These are phyloP conservation scores for Hypoxylon fragiforme DNA, from an alignment of 495 filamentous ascomycete species.

Conservation along the genomic window DNA sequence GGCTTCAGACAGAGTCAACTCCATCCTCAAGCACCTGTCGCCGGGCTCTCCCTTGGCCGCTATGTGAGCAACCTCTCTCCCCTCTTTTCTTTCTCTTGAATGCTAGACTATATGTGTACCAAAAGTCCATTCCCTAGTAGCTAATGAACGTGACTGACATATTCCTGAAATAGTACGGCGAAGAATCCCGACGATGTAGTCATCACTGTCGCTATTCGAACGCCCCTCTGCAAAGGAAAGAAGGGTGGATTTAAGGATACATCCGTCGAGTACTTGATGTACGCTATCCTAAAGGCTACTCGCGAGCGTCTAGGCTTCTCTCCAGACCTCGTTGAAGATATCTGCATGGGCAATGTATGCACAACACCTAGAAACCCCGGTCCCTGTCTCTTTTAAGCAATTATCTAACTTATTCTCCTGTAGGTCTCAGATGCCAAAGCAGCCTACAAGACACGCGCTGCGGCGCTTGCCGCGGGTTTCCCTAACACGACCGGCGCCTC, in stretches of 20 bases:
- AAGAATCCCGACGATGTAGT: constrained; percentile 97
- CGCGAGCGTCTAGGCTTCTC: constrained; percentile 74
- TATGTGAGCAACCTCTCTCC: constrained; percentile 71
- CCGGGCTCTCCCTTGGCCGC: constrained; percentile 67
- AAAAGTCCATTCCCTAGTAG: background rate
- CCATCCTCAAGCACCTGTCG: constrained; percentile 84
- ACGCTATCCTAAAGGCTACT: constrained; percentile 76
- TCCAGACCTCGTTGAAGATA: constrained; percentile 84
- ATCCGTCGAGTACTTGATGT: constrained; percentile 81
- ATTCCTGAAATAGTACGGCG: constrained; percentile 63
- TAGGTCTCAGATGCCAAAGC: constrained; percentile 86
- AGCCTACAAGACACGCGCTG: constrained; percentile 86
- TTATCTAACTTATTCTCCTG: background rate
- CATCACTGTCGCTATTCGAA: constrained; percentile 80
- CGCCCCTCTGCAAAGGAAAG: constrained; percentile 72
- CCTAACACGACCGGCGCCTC: constrained; percentile 83
- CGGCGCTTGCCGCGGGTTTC: constrained; percentile 88
- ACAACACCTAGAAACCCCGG: constrained; percentile 24
- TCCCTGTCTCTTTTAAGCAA: too few relatives aligned
- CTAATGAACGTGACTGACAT: background rate
- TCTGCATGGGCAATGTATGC: constrained; percentile 87
- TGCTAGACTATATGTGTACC: too few relatives aligned
- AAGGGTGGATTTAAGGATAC: constrained; percentile 97
- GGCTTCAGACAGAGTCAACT: constrained; percentile 83
- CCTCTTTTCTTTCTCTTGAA: background rate